phyloP scores from a whole-genome alignment of 169 alveolate species.

The Ichthyophthirius multifiliis region DNA sequence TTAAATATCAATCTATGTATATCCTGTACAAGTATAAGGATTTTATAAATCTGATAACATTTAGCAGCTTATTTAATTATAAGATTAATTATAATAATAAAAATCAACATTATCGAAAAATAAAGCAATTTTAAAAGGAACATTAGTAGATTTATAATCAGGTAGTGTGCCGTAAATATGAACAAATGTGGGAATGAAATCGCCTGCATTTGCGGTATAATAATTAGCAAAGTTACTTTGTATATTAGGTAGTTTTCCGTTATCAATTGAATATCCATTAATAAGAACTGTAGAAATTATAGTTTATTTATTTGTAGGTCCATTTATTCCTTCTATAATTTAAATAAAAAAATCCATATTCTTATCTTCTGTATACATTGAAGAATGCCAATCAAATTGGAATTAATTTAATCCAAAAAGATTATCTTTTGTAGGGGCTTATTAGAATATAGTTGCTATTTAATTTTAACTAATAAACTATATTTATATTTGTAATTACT shows the following conservation, averaged over 20 bases:
- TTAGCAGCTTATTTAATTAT: too few relatives aligned
- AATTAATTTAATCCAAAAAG: not conserved
- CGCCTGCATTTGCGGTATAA: not conserved
- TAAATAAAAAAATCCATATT: not conserved
- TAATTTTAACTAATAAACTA: not conserved
- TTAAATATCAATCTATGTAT: too few relatives aligned
- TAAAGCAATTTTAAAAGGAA: not conserved
- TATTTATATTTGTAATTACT: not conserved
- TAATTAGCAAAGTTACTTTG: not conserved
- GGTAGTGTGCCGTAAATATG: not conserved
- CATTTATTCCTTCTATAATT: not conserved
- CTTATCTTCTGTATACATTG: not conserved
- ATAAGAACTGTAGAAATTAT: not conserved
- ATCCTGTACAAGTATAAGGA: too few relatives aligned
- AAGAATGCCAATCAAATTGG: not conserved
- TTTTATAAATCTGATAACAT: too few relatives aligned
- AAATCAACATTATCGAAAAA: not conserved
- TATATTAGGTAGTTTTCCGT: not conserved
- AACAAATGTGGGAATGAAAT: not conserved
- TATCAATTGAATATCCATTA: not conserved
- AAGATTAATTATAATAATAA: too few relatives aligned
- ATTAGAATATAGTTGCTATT: not conserved
- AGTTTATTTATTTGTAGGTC: not conserved
- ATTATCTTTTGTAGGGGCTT: not conserved
- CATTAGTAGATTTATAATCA: not conserved